phyloP scores from a whole-genome alignment of 768 basidiomycete species.

The Grammothele lineata region DNA sequence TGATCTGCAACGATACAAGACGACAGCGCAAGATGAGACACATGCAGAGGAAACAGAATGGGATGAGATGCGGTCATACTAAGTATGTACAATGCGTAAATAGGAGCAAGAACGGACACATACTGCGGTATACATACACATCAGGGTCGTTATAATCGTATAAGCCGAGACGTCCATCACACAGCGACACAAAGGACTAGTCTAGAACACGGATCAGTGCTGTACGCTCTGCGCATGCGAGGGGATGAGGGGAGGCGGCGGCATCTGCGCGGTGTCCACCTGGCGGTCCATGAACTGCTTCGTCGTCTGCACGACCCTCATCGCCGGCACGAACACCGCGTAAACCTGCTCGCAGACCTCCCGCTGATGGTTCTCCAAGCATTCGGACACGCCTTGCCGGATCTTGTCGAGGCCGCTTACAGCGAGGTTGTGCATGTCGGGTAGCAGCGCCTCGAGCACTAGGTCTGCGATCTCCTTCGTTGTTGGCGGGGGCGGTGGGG shows the following conservation, averaged over 20 bases:
- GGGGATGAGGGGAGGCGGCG: conserved; percentile 5
- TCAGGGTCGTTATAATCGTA: no score
- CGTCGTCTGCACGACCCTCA: conserved; percentile 2
- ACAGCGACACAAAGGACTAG: background rate
- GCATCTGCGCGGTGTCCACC: conserved; percentile 3
- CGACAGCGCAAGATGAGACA: background rate
- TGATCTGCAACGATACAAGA: background rate
- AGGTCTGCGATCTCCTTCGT: conserved; percentile 3
- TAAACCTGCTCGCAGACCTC: conserved; percentile 7
- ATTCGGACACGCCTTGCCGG: conserved; percentile 5
- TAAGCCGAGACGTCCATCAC: background rate
- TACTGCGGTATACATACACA: no score
- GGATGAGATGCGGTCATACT: no score
- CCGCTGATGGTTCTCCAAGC: conserved; percentile 3
- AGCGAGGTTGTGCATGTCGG: background rate
- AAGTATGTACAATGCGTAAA: no score
- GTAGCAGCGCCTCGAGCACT: background rate
- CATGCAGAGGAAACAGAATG: no score
- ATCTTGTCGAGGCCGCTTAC: background rate
- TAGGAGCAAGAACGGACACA: no score
- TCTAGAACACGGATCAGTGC: no score
- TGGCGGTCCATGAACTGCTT: conserved; percentile 3
- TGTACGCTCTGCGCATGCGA: conserved; percentile 7
- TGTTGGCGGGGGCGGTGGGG: conserved; percentile 7
- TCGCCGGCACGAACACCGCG: background rate